Evolutionary conservation across 768 basidiomycete species (phyloP).

Genomic region (Pisolithus albus): DNA sequence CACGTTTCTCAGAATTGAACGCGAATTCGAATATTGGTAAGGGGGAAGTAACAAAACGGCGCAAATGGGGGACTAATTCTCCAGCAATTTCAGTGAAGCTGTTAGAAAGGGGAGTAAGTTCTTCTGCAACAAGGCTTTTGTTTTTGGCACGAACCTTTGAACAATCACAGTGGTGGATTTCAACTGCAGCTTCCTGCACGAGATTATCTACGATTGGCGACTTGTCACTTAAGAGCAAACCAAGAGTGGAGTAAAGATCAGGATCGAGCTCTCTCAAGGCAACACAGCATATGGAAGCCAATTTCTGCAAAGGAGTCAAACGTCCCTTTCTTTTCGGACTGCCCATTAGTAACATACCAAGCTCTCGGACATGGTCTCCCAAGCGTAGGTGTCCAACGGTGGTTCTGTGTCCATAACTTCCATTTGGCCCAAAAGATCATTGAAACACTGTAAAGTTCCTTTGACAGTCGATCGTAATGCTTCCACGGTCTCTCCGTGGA

Average conservation of each 20-base stretch:
- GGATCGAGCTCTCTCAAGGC: constrained; percentile 62
- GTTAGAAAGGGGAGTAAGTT: neutral
- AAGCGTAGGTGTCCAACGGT: constrained; percentile 78
- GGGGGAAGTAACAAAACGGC: constrained; percentile 84
- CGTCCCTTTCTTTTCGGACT: neutral
- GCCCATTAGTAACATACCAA: constrained; percentile 42
- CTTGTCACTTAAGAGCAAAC: constrained; percentile 70
- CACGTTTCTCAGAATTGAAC: constrained; percentile 64
- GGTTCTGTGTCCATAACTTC: constrained; percentile 79
- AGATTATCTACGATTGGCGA: constrained; percentile 77
- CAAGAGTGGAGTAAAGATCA: constrained; percentile 61
- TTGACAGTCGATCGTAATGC: constrained; percentile 44
- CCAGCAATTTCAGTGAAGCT: constrained; percentile 81
- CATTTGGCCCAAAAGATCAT: constrained; percentile 70
- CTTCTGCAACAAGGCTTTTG: neutral
- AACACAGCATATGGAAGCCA: constrained; percentile 75
- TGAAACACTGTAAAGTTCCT: constrained; percentile 69
- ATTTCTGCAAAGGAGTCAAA: constrained; percentile 49
- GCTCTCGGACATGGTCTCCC: constrained; percentile 90
- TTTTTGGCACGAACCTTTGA: constrained; percentile 50
- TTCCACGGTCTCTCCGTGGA: constrained; percentile 30
- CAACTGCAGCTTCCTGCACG: constrained; percentile 84
- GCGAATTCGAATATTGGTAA: constrained; percentile 84
- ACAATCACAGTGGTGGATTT: constrained; percentile 81
- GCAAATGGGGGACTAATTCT: constrained; percentile 68